Evolutionary conservation across 2,329 filamentous ascomycete genomes (phyloP).

Genomic region (Blumeriella jaapii): DNA sequence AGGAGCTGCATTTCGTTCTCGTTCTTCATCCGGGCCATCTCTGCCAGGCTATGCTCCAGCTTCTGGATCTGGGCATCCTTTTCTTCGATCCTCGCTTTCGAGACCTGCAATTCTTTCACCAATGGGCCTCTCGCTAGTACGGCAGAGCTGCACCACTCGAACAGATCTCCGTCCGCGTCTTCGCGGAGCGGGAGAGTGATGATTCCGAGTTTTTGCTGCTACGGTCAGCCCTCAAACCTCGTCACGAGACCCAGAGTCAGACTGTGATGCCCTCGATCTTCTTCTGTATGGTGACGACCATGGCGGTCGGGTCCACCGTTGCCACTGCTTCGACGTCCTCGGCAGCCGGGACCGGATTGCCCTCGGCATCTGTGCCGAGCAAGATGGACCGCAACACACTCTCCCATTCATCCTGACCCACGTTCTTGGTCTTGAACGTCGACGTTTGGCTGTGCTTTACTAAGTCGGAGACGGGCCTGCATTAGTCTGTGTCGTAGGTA

Average conservation of each 20-base stretch:
- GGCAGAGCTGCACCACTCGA: slow-evolving; percentile 58
- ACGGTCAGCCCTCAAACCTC: slow-evolving; percentile 6
- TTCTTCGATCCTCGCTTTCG: slow-evolving; percentile 31
- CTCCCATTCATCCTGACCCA: slow-evolving; percentile 55
- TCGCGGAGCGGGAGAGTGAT: slow-evolving; percentile 45
- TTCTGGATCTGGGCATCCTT: slow-evolving; percentile 46
- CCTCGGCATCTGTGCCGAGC: slow-evolving; percentile 32
- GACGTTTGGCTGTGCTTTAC: slow-evolving; percentile 46
- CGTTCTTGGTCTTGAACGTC: slow-evolving; percentile 42
- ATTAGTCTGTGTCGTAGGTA: too few relatives aligned
- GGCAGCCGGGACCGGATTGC: slow-evolving; percentile 38
- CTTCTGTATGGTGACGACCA: slow-evolving; percentile 55
- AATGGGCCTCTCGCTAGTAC: slow-evolving; percentile 28
- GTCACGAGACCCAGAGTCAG: slow-evolving; percentile 20
- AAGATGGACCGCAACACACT: slow-evolving; percentile 46
- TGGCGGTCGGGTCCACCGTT: slow-evolving; percentile 37
- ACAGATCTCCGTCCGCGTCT: slow-evolving; percentile 49
- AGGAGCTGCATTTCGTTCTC: slow-evolving; percentile 55
- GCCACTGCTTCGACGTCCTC: slow-evolving; percentile 53
- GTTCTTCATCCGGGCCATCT: slow-evolving; percentile 53
- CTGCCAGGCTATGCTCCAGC: slow-evolving; percentile 51
- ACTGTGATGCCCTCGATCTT: slow-evolving; percentile 59
- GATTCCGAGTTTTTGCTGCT: slow-evolving; percentile 56
- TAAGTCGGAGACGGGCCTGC: too few relatives aligned
- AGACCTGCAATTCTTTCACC: slow-evolving; percentile 18